phyloP scores from a whole-genome alignment of 768 basidiomycete species.

The Kwoniella bestiolae region DNA sequence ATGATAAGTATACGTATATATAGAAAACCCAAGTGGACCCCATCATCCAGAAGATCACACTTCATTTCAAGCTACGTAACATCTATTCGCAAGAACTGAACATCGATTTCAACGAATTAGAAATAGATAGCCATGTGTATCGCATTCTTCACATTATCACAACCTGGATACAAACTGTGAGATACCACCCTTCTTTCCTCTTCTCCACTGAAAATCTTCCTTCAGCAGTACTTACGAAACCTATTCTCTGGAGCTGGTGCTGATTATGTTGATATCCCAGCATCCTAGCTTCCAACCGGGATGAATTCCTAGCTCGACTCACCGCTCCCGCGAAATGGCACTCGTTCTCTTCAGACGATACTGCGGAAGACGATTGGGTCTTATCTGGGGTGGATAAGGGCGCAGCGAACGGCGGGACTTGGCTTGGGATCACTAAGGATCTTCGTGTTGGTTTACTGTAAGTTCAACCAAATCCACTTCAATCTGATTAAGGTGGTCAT shows the following conservation, averaged over 20 bases:
- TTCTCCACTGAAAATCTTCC: too few species aligned
- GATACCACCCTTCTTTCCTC: conserved; percentile 6
- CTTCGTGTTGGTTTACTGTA: conserved; percentile 45
- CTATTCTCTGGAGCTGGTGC: too few species aligned
- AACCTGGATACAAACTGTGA: conserved; percentile 51
- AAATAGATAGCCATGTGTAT: conserved; percentile 41
- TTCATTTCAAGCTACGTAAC: neutral
- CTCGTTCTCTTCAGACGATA: conserved; percentile 21
- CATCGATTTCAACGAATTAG: neutral
- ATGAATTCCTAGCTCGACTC: conserved; percentile 57
- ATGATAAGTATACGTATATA: neutral
- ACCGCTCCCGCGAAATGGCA: conserved; percentile 55
- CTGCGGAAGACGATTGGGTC: conserved; percentile 2
- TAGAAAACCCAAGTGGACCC: neutral
- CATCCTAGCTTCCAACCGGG: conserved; percentile 58
- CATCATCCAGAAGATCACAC: neutral
- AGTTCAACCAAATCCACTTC: too few species aligned
- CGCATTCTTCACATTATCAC: conserved; percentile 44
- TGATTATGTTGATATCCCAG: conserved; percentile 13
- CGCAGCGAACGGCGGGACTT: conserved; percentile 37
- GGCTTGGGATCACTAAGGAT: conserved; percentile 56
- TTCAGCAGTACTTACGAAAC: too few species aligned
- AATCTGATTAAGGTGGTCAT: too few species aligned
- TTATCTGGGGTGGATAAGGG: conserved; percentile 20
- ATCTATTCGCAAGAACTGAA: neutral